Evolutionary conservation across 352 stramenopile species (phyloP).

Genomic region (Plasmopara muralis): DNA sequence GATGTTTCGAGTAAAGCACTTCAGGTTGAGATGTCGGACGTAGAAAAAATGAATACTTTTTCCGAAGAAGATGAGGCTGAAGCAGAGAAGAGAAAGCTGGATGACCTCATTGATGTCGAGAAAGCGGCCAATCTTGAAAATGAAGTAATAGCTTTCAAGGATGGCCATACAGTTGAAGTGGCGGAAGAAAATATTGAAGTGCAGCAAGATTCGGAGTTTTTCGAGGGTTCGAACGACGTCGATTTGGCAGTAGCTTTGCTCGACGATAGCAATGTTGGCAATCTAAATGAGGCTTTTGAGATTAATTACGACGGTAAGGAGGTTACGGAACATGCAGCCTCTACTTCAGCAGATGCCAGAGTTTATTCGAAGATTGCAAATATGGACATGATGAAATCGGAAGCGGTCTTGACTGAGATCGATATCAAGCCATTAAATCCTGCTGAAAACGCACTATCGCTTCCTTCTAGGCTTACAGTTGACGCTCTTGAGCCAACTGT

Average conservation of each 20-base stretch:
- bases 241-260: neutral
- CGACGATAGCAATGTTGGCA: neutral
- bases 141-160: constrained; percentile 1
- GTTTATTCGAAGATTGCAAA: neutral
- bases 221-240: constrained; percentile 2
- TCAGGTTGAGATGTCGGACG: neutral
- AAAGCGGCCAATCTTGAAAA: constrained; percentile 1
- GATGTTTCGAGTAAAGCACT: neutral
- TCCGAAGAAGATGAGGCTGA: constrained; percentile 6
- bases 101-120: neutral
- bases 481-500: neutral
- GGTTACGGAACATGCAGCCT: neutral
- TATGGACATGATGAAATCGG: neutral
- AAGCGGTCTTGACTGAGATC: neutral
- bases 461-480: neutral
- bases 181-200: constrained; percentile 1
- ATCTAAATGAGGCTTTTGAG: neutral
- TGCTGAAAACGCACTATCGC: neutral
- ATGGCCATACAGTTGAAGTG: neutral
- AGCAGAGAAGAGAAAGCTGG: neutral
- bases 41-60: neutral
- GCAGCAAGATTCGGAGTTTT: constrained; percentile 1
- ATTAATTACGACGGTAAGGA: neutral
- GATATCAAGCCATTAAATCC: neutral
- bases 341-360: neutral